Evolutionary conservation across 805 yeast genomes (phyloP), one percentile per base, ranked within the genome.

Genomic region (Zygoascus tannicola): DNA sequence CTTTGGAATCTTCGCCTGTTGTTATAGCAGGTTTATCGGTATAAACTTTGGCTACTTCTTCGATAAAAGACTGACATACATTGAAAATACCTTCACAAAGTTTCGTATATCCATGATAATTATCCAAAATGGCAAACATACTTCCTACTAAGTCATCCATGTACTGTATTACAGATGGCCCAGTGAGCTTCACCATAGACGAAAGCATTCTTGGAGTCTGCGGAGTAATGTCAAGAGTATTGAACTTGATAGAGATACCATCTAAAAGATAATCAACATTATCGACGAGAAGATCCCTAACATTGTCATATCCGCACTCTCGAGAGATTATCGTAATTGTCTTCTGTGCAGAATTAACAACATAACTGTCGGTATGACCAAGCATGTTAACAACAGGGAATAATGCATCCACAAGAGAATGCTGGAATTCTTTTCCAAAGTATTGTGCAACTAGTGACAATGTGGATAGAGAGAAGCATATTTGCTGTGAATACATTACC

Each of bases 201-300:
- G 81, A 70, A 33, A 90, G 64, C 2, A 88, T 78, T 0, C 79
- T 77, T 1, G 84, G 72, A 3, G 86, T 73, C 7, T 86, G 70
- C 2, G 95, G 90, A 1, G 86, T 74, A 4, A 90, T 72, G 44
- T 80, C 69, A 4, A 87, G 78, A 2, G 82, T 74, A 22, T 85
- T 76, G 43, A 92, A 65, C 49, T 73, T 75, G 22, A 78, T 61
- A 2, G 94, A 81, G n/a, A 87, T 66, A 0, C 86, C 65, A 57
- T 92, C 97, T 14, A 87, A 66, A 16, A 90, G 61, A 56, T 88
- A 88, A 54, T 90, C 96, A 45, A 78, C 71, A 57, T 87, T 90
- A 21, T 76, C 77, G 32, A 70, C 54, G 1, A 92, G 68, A 46
- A 90, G 56, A 2, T 61, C 60, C 28, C 65, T 65, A 2, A 88